Base-by-base conservation (phyloP, 2,329 filamentous ascomycete genomes). In the Fusarium beomiforme region DNA sequence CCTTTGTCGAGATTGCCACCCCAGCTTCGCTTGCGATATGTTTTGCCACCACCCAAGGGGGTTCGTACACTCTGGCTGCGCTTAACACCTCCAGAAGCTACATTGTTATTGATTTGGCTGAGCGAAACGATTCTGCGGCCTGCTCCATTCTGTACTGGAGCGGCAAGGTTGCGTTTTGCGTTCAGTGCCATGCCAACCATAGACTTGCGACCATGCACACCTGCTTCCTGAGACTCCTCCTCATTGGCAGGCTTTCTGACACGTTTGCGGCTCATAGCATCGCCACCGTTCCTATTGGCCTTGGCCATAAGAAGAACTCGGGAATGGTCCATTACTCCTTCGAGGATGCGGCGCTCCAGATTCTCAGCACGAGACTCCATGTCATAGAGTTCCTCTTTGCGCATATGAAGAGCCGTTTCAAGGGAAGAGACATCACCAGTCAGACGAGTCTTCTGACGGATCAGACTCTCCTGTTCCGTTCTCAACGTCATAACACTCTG, bases 291-390 rank as follows among this genome's bases (percentile, higher is more conserved):
- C 74, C 84, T 85, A 72, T 80, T 83, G 6, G 88, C 83, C 83
- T 93, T 91, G 72, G 90, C 85, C 84, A 96, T 92, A 63, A 98
- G 88, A n/a, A 98, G 86, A 29, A 95, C 91, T 10, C 95, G 92
- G 23, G 95, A 98, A 79, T 98, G 95, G 75, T 98, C 95, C 83
- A 99, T 97, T 69, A 98, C 93, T 29, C 95, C 95, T 72, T 98
- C 95, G 34, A 99, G 84, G 73, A 99, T 97, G 29, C 96, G 91
- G 56, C 95, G 92, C 83, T 99, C 96, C 26, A 99, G 86, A 6
- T 90, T 89, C 79, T 98, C 94, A 5, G 95, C 96, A 69, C 95
- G 92, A 14, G 88, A 85, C 79, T 98, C 95, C 93, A 99, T 98
- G 29, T 92, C 88, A 47, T 93, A 90, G 64, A 99, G 89, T 82